Conservation (phyloP, 179 eudicot species). For the Camellia oleifera region DNA sequence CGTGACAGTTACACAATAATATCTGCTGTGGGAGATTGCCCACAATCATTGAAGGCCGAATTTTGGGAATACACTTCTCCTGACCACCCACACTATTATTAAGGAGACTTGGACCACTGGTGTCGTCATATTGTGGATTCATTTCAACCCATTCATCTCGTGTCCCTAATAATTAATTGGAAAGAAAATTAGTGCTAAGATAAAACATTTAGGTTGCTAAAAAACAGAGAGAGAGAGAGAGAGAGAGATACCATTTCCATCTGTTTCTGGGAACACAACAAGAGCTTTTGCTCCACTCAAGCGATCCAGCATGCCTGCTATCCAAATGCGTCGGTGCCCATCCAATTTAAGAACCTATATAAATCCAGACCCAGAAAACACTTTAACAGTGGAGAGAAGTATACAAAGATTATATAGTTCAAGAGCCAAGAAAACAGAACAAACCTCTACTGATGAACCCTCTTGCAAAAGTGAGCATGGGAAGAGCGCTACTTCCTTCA, state of each 20-base stretch:
- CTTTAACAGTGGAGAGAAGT: constrained; percentile 4
- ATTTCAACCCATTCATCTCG: constrained; percentile 30
- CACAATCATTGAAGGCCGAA: constrained; percentile 35
- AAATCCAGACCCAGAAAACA: constrained; percentile 18
- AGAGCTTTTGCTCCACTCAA: constrained; percentile 34
- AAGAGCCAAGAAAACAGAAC: neutral
- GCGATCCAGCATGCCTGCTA: constrained; percentile 28
- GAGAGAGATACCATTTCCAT: constrained; percentile 19
- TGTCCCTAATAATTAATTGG: constrained; percentile 23
- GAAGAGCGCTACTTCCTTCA: constrained; percentile 20
- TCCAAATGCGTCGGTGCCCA: constrained; percentile 27
- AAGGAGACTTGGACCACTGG: neutral
- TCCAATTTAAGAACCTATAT: constrained; percentile 33
- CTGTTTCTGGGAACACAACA: constrained; percentile 22
- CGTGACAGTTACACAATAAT: constrained; percentile 11
- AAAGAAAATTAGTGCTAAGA: neutral
- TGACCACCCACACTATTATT: constrained; percentile 9
- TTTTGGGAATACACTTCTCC: constrained; percentile 20
- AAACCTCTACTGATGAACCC: constrained; percentile 54
- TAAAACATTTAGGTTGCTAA: neutral
- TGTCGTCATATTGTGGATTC: constrained; percentile 15
- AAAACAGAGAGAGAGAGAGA: neutral
- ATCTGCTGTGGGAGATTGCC: constrained; percentile 33
- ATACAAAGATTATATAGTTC: neutral
- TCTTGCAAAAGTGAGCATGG: constrained; percentile 29